Evolutionary conservation across 2,329 filamentous ascomycete genomes (phyloP), one percentile per base, ranked within the genome.

Genomic region (Trichothecium sympodiale): DNA sequence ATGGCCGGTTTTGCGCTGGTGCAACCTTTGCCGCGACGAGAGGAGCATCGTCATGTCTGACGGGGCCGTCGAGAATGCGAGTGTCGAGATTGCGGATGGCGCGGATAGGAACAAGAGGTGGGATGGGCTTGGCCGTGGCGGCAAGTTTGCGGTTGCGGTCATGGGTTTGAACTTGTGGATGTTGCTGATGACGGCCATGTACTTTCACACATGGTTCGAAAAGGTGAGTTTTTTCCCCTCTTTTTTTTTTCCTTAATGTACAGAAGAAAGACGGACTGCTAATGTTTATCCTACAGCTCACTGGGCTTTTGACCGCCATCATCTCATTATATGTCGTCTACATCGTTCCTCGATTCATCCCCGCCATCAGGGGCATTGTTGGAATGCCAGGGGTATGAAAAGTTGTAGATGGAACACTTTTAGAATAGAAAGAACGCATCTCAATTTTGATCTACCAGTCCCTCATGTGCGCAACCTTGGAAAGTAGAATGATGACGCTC

Each of bases 181-280:
- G 91, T 60, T 98, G 54, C 68, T 96, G 41, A 98, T 98, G 91
- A 98, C 91, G 29, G 88, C 88, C 3, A 88, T 93, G 28, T 98
- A 89, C 68, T 98, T 98, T 52, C 91, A 98, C 59, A 98, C 91
- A 1, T 96, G 89, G 88, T 80, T 93, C 49, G 91, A 98, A 65
- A 98, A 96, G 80, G 81, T 83, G 49, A 51, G 69, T 54, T n/a
- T 14, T 4, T 29, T 15, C 30, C 7, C 0, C n/a, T 4, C 3
- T 16, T 5, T 17, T 2, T 5, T 17, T 20, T 34, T 34, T n/a
- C n/a, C n/a, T n/a, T n/a, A n/a, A n/a, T n/a, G n/a, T n/a, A 8
- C 13, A n/a, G n/a, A n/a, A n/a, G n/a, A n/a, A 8, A 3, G 8
- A 2, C 14, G 20, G n/a, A 9, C 34, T 35, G 36, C 52, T 58